These are phyloP conservation scores for Chlorencoelia australis DNA, from an alignment of 2,329 filamentous ascomycete genomes.

Conservation along the genomic window DNA sequence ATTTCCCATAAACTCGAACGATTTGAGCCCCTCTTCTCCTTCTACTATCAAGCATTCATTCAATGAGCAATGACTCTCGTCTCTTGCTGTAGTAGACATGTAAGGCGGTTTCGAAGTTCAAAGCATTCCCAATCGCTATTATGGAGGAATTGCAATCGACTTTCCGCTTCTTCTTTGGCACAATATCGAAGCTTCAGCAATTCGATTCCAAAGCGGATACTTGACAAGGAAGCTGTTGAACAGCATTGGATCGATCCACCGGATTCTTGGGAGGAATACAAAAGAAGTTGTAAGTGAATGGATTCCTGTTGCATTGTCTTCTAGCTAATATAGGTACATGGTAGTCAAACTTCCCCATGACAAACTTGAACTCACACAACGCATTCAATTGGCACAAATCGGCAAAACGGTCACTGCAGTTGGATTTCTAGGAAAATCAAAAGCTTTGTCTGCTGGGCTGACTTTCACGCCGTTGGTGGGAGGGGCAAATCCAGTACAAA, in stretches of 20 bases:
- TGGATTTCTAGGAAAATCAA: constrained; percentile 63
- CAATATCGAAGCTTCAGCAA: constrained; percentile 11
- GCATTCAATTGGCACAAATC: constrained; percentile 6
- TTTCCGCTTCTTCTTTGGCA: background rate
- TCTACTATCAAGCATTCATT: background rate
- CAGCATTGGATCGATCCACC: too few relatives aligned
- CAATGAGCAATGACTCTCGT: constrained; percentile 16
- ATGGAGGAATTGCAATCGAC: constrained; percentile 2
- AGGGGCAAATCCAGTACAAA: constrained; percentile 32
- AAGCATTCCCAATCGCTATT: background rate
- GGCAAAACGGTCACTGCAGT: constrained; percentile 42
- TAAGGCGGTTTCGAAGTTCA: constrained; percentile 1
- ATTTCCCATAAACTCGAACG: background rate
- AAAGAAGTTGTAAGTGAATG: constrained; percentile 15
- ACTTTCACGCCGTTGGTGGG: constrained; percentile 50
- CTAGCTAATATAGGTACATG: constrained; percentile 1
- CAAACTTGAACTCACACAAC: constrained; percentile 9
- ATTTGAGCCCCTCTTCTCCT: background rate
- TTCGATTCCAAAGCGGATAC: constrained; percentile 3
- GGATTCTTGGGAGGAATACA: constrained; percentile 23
- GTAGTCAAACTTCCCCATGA: constrained; percentile 10
- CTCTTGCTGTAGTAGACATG: constrained; percentile 7
- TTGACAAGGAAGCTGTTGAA: background rate
- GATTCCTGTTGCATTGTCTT: background rate
- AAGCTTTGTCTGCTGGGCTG: constrained; percentile 57